Evolutionary conservation across 2,329 filamentous ascomycete species (phyloP), one percentile per base, ranked within the genome.

Genomic region (Fusarium hostae): DNA sequence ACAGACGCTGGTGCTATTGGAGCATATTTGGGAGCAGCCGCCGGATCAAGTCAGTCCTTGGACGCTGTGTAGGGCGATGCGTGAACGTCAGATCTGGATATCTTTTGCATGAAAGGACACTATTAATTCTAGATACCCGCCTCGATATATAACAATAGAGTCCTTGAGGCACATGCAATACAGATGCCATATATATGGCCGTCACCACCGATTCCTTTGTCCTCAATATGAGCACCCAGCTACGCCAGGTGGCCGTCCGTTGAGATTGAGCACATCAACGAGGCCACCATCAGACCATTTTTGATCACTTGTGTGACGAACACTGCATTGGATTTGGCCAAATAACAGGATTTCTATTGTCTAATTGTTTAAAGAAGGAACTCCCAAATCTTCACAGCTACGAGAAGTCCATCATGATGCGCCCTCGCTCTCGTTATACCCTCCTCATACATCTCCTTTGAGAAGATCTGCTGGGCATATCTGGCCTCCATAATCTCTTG

Each of bases 11-110:
- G 75, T 80, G 5, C 61, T 86, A 1, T 71, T 86, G 9, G 81
- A 84, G 24, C 80, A 80, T 60, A 79, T 86, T 41, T 86, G 84
- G 84, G 76, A 75, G 26, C 71, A 78, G 56, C 77, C 81, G 0
- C 50, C 59, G 0, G 75, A 76, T 2, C 63, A 77, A 8, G 74
- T 78, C 0, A 79, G 81, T 7, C 84, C 84, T 3, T 86, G 84
- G 84, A 81, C 78, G 48, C 77, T 86, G 28, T 84, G 80, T 52
- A 79, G 78, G 15, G 79, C 81, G n/a, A 86, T 86, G 83, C 80
- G 83, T 37, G 77, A 84, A 30, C 79, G 82, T 40, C 81, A 84
- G 62, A 84, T 85, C 35, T 84, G 82, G 83, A 85, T 85, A 43
- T 86, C 84, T 5, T 85, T 86, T 77, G 84, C 84, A 24, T 85